Base-by-base conservation (phyloP, 2,329 filamentous ascomycete species). In the Scolecobasidium constrictum region DNA sequence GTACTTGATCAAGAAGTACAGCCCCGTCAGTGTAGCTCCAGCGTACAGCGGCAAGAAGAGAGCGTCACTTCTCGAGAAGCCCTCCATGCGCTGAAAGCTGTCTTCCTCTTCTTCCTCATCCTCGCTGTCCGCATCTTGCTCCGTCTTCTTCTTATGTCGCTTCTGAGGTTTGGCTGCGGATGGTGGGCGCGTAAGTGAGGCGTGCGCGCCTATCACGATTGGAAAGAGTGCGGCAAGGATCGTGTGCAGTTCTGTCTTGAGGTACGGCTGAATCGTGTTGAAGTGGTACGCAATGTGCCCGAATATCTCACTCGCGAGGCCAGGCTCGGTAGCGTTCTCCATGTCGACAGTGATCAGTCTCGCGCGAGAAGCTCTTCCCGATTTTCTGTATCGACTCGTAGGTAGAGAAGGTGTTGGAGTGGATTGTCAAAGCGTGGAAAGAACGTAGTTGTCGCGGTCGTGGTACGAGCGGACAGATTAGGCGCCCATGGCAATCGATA, bases 1-100 rank as follows among this genome's bases (percentile, higher is more conserved):
- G 74, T 82, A 92, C 59, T 93, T 86, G 56, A 96, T 86, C 46
- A 94, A 69, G 53, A 88, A 81, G 66, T 96, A 96, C 11, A 96
- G 69, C 4, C 78, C 78, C 34, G 78, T 72, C 6, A 96, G 74
- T 1, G 81, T 77, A 7, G 69, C 55, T 2, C 79, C 86, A 4
- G 87, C 88, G 43, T 87, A 68, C 22, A 95, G 52, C 2, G 90
- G 92, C 49, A 95, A 84, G 53, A 93, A 61, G 50, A 96, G 75
- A 38, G 86, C 90, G 60, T 96, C 90, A 0, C 75, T 79, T 2
- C 83, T 78, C 6, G 78, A 72, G 41, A 93, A 63, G 0, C 81
- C 81, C 53, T 83, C 78, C 66, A 82, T 76, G 50, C 69, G 69
- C 47, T 78, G 73, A 13, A 66, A 55, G 7, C 69, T 64, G 20